Evolutionary conservation across 768 basidiomycete species (phyloP), one percentile per base, ranked within the genome.

Genomic region (Psilocybe subaeruginosa): DNA sequence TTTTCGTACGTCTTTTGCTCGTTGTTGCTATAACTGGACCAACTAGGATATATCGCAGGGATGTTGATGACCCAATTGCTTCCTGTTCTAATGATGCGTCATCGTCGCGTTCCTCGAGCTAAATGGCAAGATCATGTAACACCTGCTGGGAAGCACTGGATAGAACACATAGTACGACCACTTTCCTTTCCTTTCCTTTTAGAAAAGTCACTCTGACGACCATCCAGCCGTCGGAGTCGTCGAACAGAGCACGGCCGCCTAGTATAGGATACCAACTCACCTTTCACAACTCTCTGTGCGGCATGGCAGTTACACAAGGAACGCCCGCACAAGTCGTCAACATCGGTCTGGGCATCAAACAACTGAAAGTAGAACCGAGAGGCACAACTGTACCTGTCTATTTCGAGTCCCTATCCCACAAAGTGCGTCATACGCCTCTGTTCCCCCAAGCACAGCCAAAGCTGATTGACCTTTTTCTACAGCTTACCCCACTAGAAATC

Each of bases 241-340:
- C 87, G 43, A 85, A 87, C 65, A 84, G 85, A 68, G 85, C 85
- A 54, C 77, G 87, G 16, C 84, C 85, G 23, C 89, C 90, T 0
- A 89, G 88, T 84, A 93, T 93, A 60, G 91, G 91, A 6, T 93
- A 93, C 66, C 89, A 91, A 60, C 83, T 91, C 49, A 80, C 86
- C 1, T 86, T 81, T 65, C 85, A 88, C 61, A 83, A 82, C 59
- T 89, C 88, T 8, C 71, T 93, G 8, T 85, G 91, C 56, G 90
- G 88, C n/a, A 92, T 93, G 89, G 86, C 88, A 41, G 91, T 94
- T 84, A 90, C 90, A 1, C 91, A 93, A 66, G 92, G 92, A 3
- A 80, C 81, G 8, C 85, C 87, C 57, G 82, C 85, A 48, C 86
- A 90, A 59, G 92, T 94, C 51, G 79, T 91, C 66, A 92, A 92